Evolutionary conservation across 805 yeast genomes (phyloP).

Genomic region (Candida tibetensis): DNA sequence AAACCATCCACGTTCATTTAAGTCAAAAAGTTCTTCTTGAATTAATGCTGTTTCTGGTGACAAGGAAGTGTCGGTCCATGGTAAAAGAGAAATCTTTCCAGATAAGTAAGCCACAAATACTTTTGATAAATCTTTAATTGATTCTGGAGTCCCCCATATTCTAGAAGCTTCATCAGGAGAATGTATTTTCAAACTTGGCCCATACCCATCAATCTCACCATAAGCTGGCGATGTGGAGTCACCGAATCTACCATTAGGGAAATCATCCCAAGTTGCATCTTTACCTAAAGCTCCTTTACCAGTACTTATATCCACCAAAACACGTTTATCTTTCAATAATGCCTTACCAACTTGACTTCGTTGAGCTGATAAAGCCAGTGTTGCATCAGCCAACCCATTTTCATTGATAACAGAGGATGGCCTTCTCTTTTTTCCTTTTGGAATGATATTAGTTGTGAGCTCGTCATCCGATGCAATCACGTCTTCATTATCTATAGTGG

Average conservation of each 20-base stretch:
- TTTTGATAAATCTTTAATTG: constrained; percentile 55
- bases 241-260: constrained; percentile 94
- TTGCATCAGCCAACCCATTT: constrained; percentile 31
- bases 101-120: constrained; percentile 72
- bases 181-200: constrained; percentile 81
- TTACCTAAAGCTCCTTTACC: constrained; percentile 84
- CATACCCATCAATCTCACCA: constrained; percentile 98
- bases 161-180: constrained; percentile 58
- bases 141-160: constrained; percentile 78
- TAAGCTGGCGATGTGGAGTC: constrained; percentile 94
- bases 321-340: constrained; percentile 41
- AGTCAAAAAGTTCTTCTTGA: constrained; percentile 81
- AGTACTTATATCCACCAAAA: constrained; percentile 71
- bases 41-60: constrained; percentile 89
- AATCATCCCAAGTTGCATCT: constrained; percentile 96
- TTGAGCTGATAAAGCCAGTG: constrained; percentile 14
- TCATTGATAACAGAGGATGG: constrained; percentile 39
- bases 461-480: constrained; percentile 39
- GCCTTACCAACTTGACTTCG: constrained; percentile 25
- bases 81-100: constrained; percentile 72
- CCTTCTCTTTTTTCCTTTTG: constrained; percentile 27
- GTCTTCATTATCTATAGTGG: constrained; percentile 27
- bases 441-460: constrained; percentile 21
- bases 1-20: constrained; percentile 73
- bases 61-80: constrained; percentile 88